Base-by-base conservation (phyloP, 768 basidiomycete genomes). In the Lactarius evosmus region DNA sequence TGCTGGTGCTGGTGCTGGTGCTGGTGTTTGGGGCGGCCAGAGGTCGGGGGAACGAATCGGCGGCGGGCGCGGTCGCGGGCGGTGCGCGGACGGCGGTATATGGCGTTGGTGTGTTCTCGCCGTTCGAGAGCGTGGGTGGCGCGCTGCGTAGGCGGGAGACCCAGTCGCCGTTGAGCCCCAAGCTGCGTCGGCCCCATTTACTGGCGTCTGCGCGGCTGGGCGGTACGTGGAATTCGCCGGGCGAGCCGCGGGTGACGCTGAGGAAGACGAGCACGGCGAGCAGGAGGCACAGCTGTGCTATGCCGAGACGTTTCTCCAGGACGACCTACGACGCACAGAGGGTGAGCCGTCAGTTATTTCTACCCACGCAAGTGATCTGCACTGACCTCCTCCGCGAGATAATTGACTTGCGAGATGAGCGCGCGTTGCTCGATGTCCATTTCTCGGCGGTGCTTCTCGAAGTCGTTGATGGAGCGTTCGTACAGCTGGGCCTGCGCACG, bases 261-360 rank as follows among this genome's bases (percentile, higher is more conserved):
- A 96, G 89, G 73, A 97, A 94, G 14, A 94, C 78, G 22, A 96
- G 82, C 11, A 97, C 88, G 0, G 88, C 84, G 3, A 97, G 79
- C 6, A 96, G 80, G 7, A 95, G 80, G 71, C 89, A 86, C 0
- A 98, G 81, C 70, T 98, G 95, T 0, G 89, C 90, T 25, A 97
- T 85, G 2, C 94, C 88, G 0, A 97, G 82, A 2, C 93, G 87
- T 70, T 96, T 95, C 74, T 97, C 95, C 56, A 95, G 81, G 0
- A 87, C 77, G 34, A 97, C 85, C 91, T 96, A 60, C 5, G 40
- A 4, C 25, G 38, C 29, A 32, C 12, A 29, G 58, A 11, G n/a
- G 11, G 11, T 49, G 12, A 36, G 40, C 33, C 17, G 36, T 50
- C 8, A 49, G 5, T 27, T 33, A 25, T 25, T 2, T 2, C 0